Conservation (phyloP, 305 asterid genomes). For the Solanum hybrid region DNA sequence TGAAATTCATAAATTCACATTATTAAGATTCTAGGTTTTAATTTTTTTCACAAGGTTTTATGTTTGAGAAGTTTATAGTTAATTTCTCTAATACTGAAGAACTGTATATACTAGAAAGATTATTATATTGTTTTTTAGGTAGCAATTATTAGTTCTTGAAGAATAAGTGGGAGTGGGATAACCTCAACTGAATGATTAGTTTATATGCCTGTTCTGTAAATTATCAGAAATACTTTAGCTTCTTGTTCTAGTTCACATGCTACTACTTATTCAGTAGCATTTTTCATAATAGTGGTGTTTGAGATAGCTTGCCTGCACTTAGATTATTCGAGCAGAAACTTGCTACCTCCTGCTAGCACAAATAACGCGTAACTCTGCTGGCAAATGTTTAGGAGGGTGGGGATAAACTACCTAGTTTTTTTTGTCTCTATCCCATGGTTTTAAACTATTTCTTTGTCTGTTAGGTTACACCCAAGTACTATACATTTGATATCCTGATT, state of each 20-base stretch:
- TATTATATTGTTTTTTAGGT: not conserved
- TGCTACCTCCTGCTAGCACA: not conserved
- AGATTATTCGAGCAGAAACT: not conserved
- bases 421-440: not conserved
- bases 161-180: not conserved
- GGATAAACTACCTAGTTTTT: not conserved
- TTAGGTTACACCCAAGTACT: not conserved
- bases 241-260: not conserved
- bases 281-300: not conserved
- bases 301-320: not conserved
- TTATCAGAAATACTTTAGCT: not conserved
- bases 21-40: not conserved
- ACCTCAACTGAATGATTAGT: not conserved
- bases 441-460: not conserved
- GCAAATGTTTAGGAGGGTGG: not conserved
- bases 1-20: not conserved
- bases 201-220: not conserved
- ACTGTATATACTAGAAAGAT: not conserved
- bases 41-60: not conserved
- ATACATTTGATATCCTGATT: not conserved
- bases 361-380: not conserved
- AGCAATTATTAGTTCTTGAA: not conserved
- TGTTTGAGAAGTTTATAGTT: not conserved
- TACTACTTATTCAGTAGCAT: not conserved
- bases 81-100: not conserved